phyloP scores from a whole-genome alignment of 441 rosid species.

The Pelargonium citronellum region DNA sequence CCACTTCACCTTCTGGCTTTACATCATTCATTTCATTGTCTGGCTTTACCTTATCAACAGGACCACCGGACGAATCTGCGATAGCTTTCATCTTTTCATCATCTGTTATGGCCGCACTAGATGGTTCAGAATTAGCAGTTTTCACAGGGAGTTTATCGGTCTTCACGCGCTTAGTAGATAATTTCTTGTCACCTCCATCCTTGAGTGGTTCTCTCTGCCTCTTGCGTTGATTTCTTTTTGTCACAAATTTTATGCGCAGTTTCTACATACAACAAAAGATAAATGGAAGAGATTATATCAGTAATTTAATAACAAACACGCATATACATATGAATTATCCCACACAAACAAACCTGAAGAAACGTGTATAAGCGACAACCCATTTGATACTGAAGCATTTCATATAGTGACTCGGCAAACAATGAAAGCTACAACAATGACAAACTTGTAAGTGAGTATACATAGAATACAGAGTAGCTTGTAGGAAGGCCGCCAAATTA shows the following conservation, averaged over 20 bases:
- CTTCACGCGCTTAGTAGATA: slow-evolving; percentile 51
- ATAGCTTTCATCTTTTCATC: slow-evolving; percentile 32
- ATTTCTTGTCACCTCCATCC: slow-evolving; percentile 42
- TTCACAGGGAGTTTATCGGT: slow-evolving; percentile 46
- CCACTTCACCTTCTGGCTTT: slow-evolving; percentile 22
- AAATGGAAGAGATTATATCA: slow-evolving; percentile 4
- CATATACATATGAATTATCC: slow-evolving; percentile 8
- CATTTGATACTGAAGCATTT: slow-evolving; percentile 97
- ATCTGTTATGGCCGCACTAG: slow-evolving; percentile 32
- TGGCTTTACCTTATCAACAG: slow-evolving; percentile 26
- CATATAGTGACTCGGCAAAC: slow-evolving; percentile 84
- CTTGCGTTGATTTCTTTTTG: slow-evolving; percentile 70
- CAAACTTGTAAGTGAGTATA: neutral
- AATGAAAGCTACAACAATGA: slow-evolving; percentile 64
- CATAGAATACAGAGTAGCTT: neutral
- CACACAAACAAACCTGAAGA: slow-evolving; percentile 60
- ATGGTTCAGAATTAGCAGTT: slow-evolving; percentile 30
- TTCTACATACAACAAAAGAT: slow-evolving; percentile 40
- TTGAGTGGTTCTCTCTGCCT: slow-evolving; percentile 57
- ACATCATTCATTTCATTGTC: slow-evolving; percentile 23
- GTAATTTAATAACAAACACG: slow-evolving; percentile 14
- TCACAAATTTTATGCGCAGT: slow-evolving; percentile 56
- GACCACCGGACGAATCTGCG: slow-evolving; percentile 32
- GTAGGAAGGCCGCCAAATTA: neutral
- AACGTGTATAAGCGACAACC: slow-evolving; percentile 68